Evolutionary conservation across 192 early-diverging fungal genomes (phyloP).

Genomic region (Podila epicladia): DNA sequence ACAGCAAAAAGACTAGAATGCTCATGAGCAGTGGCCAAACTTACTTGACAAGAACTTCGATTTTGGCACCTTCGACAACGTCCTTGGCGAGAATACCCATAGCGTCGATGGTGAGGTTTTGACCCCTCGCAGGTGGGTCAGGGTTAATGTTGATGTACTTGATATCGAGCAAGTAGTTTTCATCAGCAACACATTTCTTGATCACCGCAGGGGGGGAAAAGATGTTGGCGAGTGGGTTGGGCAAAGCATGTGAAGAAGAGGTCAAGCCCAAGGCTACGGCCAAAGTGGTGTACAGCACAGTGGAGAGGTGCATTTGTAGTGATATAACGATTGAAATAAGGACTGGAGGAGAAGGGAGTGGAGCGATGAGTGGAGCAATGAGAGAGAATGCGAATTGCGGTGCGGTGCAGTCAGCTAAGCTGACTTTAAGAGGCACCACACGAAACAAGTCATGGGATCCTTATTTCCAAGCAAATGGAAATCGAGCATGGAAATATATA

Average conservation of each 20-base stretch:
- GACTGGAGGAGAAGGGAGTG: neutral
- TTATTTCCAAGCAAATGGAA: neutral
- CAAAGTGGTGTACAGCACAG: slow-evolving; percentile 17
- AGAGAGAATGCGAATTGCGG: neutral
- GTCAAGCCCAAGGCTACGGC: slow-evolving; percentile 25
- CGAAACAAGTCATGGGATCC: neutral
- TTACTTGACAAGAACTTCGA: slow-evolving; percentile 60
- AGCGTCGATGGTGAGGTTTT: slow-evolving; percentile 55
- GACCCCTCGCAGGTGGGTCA: slow-evolving; percentile 61
- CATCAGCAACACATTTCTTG: slow-evolving; percentile 13
- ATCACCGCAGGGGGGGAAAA: slow-evolving; percentile 15
- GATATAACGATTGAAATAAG: neutral
- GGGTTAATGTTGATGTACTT: slow-evolving; percentile 55
- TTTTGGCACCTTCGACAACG: slow-evolving; percentile 55
- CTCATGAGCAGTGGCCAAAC: neutral
- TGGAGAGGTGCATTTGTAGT: slow-evolving; percentile 21
- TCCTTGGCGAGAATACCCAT: slow-evolving; percentile 49
- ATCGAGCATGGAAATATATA: too few species aligned
- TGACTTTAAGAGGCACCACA: neutral
- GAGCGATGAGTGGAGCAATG: neutral
- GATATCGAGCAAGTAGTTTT: slow-evolving; percentile 41
- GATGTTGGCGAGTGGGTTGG: neutral
- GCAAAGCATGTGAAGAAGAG: neutral
- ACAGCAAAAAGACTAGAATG: neutral
- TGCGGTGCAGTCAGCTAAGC: too few species aligned